Evolutionary conservation across 306 rosid species (phyloP), one percentile per base, ranked within the genome.

Genomic region (Argentina anserina): DNA sequence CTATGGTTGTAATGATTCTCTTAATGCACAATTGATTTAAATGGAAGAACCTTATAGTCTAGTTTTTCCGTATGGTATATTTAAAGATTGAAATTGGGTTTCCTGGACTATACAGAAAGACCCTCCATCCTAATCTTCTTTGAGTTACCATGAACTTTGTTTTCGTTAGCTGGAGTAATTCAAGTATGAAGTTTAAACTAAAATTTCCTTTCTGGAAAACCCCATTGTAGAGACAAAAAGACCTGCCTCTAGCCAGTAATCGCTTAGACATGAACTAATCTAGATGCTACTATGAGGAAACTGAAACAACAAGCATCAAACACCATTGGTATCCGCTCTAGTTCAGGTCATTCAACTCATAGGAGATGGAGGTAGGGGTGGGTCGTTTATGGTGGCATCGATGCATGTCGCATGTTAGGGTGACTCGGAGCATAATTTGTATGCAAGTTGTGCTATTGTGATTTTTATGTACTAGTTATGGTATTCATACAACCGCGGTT

Each of bases 371-470:
- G 75, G 91, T 25, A 76, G 82, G 0, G 71, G 86, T 26, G 52
- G 81, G 40, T 76, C 79, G 76, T 78, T 81, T 64, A 73, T 0
- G 90, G 91, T 15, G 79, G 92, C 89, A 93, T 87, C 60, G 90
- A 83, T 33, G 83, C 67, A 31, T 86, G 90, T 63, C 73, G 90
- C 83, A 86, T 84, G 37, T 50, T 71, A 1, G 63, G 77, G 31
- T 92, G 96, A 69, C 88, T 84, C 49, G n/a, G n/a, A n/a, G n/a
- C n/a, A n/a, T n/a, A n/a, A n/a, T n/a, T n/a, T n/a, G n/a, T n/a
- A n/a, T n/a, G n/a, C n/a, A n/a, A n/a, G n/a, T n/a, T n/a, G n/a
- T n/a, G n/a, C n/a, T n/a, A n/a, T n/a, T n/a, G n/a, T n/a, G n/a
- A n/a, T n/a, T n/a, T n/a, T n/a, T n/a, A n/a, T n/a, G n/a, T n/a